Base-by-base conservation (phyloP, 1,139 yeast species). In the Protomyces gravidus region DNA sequence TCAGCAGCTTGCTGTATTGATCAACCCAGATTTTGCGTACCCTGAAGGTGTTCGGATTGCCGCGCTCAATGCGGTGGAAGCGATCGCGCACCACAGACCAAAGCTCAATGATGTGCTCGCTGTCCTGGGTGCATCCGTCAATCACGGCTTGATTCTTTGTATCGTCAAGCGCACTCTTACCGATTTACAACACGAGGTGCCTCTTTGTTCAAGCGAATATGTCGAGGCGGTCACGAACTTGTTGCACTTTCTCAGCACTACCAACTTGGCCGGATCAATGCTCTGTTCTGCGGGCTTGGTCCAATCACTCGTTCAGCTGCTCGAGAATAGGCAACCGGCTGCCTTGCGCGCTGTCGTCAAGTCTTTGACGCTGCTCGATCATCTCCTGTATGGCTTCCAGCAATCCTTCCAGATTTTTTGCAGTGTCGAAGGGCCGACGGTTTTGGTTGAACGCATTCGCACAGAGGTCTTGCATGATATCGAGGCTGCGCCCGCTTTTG, bases 121-220 rank as follows among this genome's bases (percentile, higher is more conserved):
- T 62, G 83, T 89, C n/a, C 73, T 89, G 66, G 89, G 94, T n/a
- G 97, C 94, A 3, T 89, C 89, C 68, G 89, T 90, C 39, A 83
- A 84, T 61, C 96, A 90, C 71, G 97, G 97, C 0, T 73, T 83
- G 5, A 69, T 90, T 47, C 87, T 85, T 73, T 90, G 87, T 67
- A 79, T 85, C 50, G 72, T 90, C 45, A 79, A 94, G 64, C 76
- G 76, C 55, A 80, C 88, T 26, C 76, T 81, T 60, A 79, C 80
- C 62, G 76, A 79, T 53, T 71, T 82, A 4, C 70, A 72, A 49
- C 67, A 69, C 2, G 73, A 75, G 2, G 76, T 72, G 32, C 72
- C 71, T 9, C 62, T 65, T 4, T 48, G 52, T 17, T 50, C 52
- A 4, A 40, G 49, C 26, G 64, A 61, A 30, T 45, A 50, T 15